phyloP scores from a whole-genome alignment of 202 grass and related monocot species.

The Musa balbisiana region DNA sequence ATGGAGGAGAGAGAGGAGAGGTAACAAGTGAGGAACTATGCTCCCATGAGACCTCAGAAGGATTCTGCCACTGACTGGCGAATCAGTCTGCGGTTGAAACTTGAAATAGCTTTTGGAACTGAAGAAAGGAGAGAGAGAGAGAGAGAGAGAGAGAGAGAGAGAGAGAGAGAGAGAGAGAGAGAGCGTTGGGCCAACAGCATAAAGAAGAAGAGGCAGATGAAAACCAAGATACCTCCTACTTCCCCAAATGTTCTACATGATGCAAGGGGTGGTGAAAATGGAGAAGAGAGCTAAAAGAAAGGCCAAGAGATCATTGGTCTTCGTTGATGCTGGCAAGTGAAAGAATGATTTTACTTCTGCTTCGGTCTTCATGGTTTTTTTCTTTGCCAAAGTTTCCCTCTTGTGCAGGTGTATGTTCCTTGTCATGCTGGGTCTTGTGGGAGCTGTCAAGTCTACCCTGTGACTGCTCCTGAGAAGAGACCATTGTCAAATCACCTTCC shows the following conservation, averaged over 20 bases:
- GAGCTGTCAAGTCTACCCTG: not conserved
- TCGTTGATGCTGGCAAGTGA: too few relatives aligned
- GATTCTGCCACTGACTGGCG: not conserved
- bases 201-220: not conserved
- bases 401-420: not conserved
- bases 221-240: not conserved
- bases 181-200: too few relatives aligned
- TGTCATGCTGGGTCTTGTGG: not conserved
- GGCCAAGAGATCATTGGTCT: too few relatives aligned
- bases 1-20: not conserved
- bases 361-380: not conserved
- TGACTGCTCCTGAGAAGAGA: not conserved
- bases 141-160: too few relatives aligned
- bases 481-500: not conserved
- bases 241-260: too few relatives aligned
- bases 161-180: too few relatives aligned
- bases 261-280: too few relatives aligned
- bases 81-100: not conserved
- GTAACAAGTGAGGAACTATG: not conserved
- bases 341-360: too few relatives aligned
- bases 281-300: too few relatives aligned
- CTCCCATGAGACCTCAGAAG: not conserved
- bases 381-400: not conserved
- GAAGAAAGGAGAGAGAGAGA: too few relatives aligned
- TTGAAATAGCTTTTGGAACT: not conserved